Conservation (phyloP, 2,329 filamentous ascomycete species). For the Phialophora expanda region DNA sequence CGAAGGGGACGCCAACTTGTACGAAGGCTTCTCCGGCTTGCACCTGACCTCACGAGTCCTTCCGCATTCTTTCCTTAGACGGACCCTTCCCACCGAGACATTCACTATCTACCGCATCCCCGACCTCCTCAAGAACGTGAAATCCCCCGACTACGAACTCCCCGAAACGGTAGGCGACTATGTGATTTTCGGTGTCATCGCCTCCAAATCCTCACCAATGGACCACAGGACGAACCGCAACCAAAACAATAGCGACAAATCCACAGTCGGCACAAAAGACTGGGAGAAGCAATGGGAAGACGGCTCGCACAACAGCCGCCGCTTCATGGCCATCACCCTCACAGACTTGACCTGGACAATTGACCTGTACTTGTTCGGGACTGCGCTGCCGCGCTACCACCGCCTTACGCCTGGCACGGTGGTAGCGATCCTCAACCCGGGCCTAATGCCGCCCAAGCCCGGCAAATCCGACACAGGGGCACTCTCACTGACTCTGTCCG, state of each 20-base stretch:
- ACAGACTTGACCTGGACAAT: constrained; percentile 90
- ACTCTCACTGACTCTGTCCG: constrained; percentile 84
- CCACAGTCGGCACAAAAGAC: constrained; percentile 49
- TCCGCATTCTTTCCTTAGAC: constrained; percentile 77
- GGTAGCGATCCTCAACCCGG: constrained; percentile 88
- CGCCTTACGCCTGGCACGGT: constrained; percentile 91
- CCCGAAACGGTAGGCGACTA: constrained; percentile 85
- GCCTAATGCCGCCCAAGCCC: constrained; percentile 82
- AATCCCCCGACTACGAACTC: constrained; percentile 78
- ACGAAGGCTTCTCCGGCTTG: constrained; percentile 84
- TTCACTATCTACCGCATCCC: constrained; percentile 70
- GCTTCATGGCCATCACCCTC: constrained; percentile 90
- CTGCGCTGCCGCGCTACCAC: constrained; percentile 91
- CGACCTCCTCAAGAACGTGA: constrained; percentile 79
- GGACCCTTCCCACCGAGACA: constrained; percentile 78
- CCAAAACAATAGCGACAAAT: constrained; percentile 41
- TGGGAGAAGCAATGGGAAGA: constrained; percentile 54
- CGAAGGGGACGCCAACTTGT: constrained; percentile 63
- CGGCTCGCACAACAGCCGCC: constrained; percentile 67
- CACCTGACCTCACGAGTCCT: constrained; percentile 84
- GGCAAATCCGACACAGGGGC: constrained; percentile 76
- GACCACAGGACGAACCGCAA: constrained; percentile 53
- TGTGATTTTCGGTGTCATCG: constrained; percentile 85
- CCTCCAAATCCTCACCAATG: constrained; percentile 83
- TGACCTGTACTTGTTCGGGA: constrained; percentile 89